Evolutionary conservation across 2,329 filamentous ascomycete genomes (phyloP).

Genomic region (Colletotrichum sansevieriae): DNA sequence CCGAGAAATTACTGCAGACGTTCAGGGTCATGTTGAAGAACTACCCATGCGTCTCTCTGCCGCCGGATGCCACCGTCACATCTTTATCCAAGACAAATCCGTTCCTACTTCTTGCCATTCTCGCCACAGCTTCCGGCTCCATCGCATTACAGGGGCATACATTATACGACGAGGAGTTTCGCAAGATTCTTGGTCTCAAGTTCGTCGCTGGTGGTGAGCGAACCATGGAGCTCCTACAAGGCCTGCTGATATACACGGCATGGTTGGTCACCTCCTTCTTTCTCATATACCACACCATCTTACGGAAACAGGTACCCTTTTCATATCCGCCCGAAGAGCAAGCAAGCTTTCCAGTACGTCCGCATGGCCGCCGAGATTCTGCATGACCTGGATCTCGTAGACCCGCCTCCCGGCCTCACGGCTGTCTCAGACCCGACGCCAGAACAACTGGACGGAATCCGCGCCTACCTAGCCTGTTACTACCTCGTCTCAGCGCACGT

Average conservation of each 20-base stretch:
- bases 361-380: slow-evolving; percentile 65
- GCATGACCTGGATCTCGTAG: slow-evolving; percentile 63
- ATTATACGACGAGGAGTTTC: slow-evolving; percentile 69
- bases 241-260: slow-evolving; percentile 67
- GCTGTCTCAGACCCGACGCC: slow-evolving; percentile 40
- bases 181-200: slow-evolving; percentile 68
- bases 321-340: slow-evolving; percentile 65
- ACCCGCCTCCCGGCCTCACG: slow-evolving; percentile 49
- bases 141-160: slow-evolving; percentile 64
- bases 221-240: slow-evolving; percentile 68
- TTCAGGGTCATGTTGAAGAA: slow-evolving; percentile 60
- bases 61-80: slow-evolving; percentile 56
- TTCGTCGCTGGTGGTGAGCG: slow-evolving; percentile 70
- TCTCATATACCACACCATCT: neutral
- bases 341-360: slow-evolving; percentile 63
- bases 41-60: slow-evolving; percentile 60
- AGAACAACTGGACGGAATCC: slow-evolving; percentile 57
- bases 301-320: slow-evolving; percentile 63
- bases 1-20: slow-evolving; percentile 57
- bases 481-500: slow-evolving; percentile 59
- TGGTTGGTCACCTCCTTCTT: slow-evolving; percentile 57
- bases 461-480: slow-evolving; percentile 61
- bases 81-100: slow-evolving; percentile 61
- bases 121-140: slow-evolving; percentile 63
- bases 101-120: slow-evolving; percentile 66